Evolutionary conservation across 2,329 filamentous ascomycete species (phyloP), one percentile per base, ranked within the genome.

Genomic region (Cladorrhinum sp.): DNA sequence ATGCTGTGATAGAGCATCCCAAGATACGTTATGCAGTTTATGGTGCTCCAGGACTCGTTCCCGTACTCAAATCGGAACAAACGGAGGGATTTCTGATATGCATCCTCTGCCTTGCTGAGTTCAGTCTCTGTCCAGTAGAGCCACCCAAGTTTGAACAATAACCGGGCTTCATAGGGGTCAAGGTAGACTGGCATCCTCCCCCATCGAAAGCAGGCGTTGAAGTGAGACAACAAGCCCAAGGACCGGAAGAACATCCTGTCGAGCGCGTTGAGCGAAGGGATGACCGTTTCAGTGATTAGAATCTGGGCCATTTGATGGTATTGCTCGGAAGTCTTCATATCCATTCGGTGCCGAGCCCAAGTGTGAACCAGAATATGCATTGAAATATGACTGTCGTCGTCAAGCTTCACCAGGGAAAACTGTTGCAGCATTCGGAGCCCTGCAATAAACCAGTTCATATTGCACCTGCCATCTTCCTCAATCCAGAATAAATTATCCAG

Each of bases 331-430:
- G 14, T 28, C 1, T 53, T 55, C 24, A 26, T 21, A 1, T 63
- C 56, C 60, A 67, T 59, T 14, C 68, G 55, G 5, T 64, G 46
- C 3, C 64, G 60, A 14, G 67, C 68, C 70, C 68, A 70, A 2
- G 59, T 59, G 12, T 69, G 68, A 1, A 70, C 65, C 2, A 72
- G 20, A 2, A 65, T 52, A 8, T 71, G 70, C 67, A 71, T 71
- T 1, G 66, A 68, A 9, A 59, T 6, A 9, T 55, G 39, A 0
- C 0, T 20, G 1, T 30, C 12, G 7, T 26, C 21, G 8, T 51
- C 55, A 2, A 49, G 21, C 26, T 62, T 70, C 16, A 71, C 51
- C 2, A 72, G 61, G 1, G 68, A 70, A 9, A 67, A 66, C 2
- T 52, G 51, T 9, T 57, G 6, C 7, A 72, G 50, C 1, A 67